Evolutionary conservation across 345 rosid species (phyloP), one percentile per base, ranked within the genome.

Genomic region (Geranium brycei): DNA sequence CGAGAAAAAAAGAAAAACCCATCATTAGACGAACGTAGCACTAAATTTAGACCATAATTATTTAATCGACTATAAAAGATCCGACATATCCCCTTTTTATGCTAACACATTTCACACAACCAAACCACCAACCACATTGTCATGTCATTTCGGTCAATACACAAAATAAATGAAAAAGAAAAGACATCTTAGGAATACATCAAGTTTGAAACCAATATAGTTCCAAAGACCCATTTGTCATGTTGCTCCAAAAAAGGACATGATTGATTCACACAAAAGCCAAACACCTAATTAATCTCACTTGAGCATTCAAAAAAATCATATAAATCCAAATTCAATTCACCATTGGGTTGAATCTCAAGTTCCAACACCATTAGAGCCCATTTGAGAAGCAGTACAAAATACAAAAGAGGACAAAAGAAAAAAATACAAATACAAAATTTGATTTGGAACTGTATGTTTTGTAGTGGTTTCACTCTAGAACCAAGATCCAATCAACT

Each of bases 21-120:
- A 56, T 63, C 35, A 62, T 59, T 40, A 40, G 38, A 65, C n/a
- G 5, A 14, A 57, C 16, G 61, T 17, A 13, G 51, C 13, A 65
- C n/a, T 2, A 18, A 56, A 56, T 5, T 35, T 47, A 8, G 14
- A 47, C 53, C 53, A 47, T 47, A 3, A 8, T 6, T 47, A 8
- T 6, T 13, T 47, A 6, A 47, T 47, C 11, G 15, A 47, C 53
- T 47, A 47, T 47, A 47, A 47, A 60, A 16, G 56, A 17, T 61
- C 17, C 62, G 66, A 61, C 53, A 10, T 7, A 16, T 66, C 5
- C 15, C 16, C 4, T 53, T 2, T 53, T 3, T 53, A 13, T 13
- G 17, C 51, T 7, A 41, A 6, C 19, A 67, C 18, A 51, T 23
- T 18, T 61, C 60, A 67, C 14, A 47, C 15, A 13, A 47, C 15